Evolutionary conservation across 352 stramenopile species (phyloP), one percentile per base, ranked within the genome.

Genomic region (Phytophthora melonis): DNA sequence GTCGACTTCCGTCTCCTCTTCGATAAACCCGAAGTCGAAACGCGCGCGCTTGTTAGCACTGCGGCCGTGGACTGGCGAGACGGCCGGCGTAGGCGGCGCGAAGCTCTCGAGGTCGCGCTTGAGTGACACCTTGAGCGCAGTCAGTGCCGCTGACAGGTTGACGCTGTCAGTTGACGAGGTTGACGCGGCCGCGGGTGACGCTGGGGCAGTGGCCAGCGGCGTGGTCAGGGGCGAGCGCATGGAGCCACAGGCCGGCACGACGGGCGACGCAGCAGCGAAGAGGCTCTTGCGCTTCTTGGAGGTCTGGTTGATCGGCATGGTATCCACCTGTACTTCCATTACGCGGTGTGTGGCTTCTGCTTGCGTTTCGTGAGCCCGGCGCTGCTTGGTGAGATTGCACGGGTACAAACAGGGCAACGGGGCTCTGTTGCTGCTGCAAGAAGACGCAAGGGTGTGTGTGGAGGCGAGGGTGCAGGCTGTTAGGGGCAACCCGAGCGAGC

Each of bases 51-150:
- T 95, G 36, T 76, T 25, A 4, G 56, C 62, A 11, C 78, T 72
- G 9, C 83, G 80, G 5, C 70, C 58, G 25, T 93, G 80, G 25
- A 78, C 78, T 14, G 88, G 88, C 9, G 88, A 95, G 1, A 86
- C 88, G 8, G 82, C 86, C 0, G 88, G 88, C 25, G 88, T 95
- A 0, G 88, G 88, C 4, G 88, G 86, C 43, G 87, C 81, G 32
- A 91, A 91, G 56, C 81, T 89, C 25, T 93, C 83, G 36, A 90
- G 77, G 59, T 93, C 85, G 56, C 86, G 86, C 70, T 90, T 93
- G 23, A 93, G 73, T 45, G 88, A 93, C 14, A 95, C 82, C 66
- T 93, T 88, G 19, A 95, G 86, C 23, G 86, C 84, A 0, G 77
- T 92, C 34, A 93, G 67, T 10, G 85, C 87, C 0, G 80, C 76